Evolutionary conservation across 2,329 filamentous ascomycete genomes (phyloP).

Genomic region (Hymenoscyphus occultus): DNA sequence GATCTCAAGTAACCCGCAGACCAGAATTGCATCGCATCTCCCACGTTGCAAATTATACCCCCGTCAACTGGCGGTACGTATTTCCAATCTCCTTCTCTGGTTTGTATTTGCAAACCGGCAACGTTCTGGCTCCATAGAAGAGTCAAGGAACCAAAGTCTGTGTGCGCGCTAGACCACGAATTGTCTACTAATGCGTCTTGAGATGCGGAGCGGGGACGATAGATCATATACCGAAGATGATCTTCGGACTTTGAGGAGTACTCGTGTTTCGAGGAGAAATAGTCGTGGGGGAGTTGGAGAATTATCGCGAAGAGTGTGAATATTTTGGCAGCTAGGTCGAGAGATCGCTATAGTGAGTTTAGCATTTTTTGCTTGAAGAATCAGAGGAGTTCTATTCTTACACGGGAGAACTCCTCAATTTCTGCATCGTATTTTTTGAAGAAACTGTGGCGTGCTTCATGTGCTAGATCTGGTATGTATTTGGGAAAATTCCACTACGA

Average conservation of each 20-base stretch:
- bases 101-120: conserved; percentile 53
- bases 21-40: conserved; percentile 42
- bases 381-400: background rate
- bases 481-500: conserved; percentile 49
- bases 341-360: conserved; percentile 12
- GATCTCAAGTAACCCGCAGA: conserved; percentile 43
- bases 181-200: conserved; percentile 46
- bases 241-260: conserved; percentile 54
- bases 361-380: background rate
- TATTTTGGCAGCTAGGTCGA: conserved; percentile 51
- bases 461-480: conserved; percentile 43
- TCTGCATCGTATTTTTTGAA: conserved; percentile 8
- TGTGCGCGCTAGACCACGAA: conserved; percentile 43
- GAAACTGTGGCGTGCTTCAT: conserved; percentile 41
- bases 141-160: conserved; percentile 54
- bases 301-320: conserved; percentile 55
- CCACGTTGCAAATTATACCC: conserved; percentile 52
- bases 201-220: conserved; percentile 43
- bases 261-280: conserved; percentile 50
- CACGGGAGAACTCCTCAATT: conserved; percentile 13
- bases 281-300: conserved; percentile 55
- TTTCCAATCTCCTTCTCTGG: conserved; percentile 45
- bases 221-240: conserved; percentile 60
- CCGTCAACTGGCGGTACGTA: conserved; percentile 47
- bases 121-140: conserved; percentile 57